Base-by-base conservation (phyloP, 2,329 filamentous ascomycete genomes). In the Colletotrichum shisoi region DNA sequence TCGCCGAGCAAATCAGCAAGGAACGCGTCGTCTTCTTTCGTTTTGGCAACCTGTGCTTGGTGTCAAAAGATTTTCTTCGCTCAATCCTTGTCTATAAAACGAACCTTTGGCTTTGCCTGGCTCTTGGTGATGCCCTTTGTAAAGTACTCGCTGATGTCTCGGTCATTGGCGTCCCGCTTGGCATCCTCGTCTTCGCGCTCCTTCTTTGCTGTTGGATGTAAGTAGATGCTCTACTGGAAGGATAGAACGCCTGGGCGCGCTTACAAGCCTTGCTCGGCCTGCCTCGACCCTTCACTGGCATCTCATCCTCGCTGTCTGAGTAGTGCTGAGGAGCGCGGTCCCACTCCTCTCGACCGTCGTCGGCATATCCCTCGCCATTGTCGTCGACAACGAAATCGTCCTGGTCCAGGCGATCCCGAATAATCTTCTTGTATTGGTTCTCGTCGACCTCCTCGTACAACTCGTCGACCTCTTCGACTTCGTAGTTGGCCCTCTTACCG, bases 311-410 rank as follows among this genome's bases (percentile, higher is more conserved):
- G 69, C 89, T 94, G 68, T 95, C 93, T 42, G 89, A 91, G 70
- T 85, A 83, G 75, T 87, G 81, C 67, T 84, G 84, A 71, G 84
- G 82, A 71, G 90, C 85, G 72, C 91, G 87, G 78, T 94, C 89
- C 94, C 94, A 94, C 73, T 98, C 95, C 79, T 97, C 94, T 62
- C 95, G 90, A 68, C 95, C 95, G 75, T 98, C 95, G 76, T 98
- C 94, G 71, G 93, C 94, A 75, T 99, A 99, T 44, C 95, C 94
- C 76, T 94, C 93, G 74, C 94, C 94, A 81, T 97, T 96, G 81
- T 99, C 95, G 81, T 98, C 95, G 68, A 99, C 94, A 59, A 99
- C 94, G 74, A 99, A 99, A 80, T 99, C 95, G 73, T 99, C 95
- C 74, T 96, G 85, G 75, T 98, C 92, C 58, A 99, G 84, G 53